Conservation (phyloP, 306 rosid genomes). For the Hippophae gyantsensis region DNA sequence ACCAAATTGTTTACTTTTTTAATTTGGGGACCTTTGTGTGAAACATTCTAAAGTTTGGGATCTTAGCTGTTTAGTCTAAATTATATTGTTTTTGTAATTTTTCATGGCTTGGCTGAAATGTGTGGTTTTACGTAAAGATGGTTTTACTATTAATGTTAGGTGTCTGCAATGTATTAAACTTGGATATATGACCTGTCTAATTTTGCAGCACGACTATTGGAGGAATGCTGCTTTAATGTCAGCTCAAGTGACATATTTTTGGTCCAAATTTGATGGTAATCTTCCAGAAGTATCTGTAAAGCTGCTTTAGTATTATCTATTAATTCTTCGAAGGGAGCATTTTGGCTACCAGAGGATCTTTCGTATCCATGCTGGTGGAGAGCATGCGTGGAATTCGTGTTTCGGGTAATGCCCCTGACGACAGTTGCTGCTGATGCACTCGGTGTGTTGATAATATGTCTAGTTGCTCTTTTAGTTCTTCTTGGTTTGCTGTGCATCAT, state of each 20-base stretch:
- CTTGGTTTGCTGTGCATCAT: slow-evolving; percentile 70
- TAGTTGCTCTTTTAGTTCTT: slow-evolving; percentile 75
- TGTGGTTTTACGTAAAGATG: slow-evolving; percentile 5
- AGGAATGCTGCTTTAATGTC: slow-evolving; percentile 15
- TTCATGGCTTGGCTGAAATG: no score
- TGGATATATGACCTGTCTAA: slow-evolving; percentile 16
- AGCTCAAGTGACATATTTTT: slow-evolving; percentile 12
- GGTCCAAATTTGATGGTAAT: slow-evolving; percentile 27
- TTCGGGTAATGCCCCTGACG: slow-evolving; percentile 99
- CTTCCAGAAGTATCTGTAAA: slow-evolving; percentile 22
- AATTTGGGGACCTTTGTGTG: no score
- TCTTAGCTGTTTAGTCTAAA: no score
- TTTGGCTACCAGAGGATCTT: slow-evolving; percentile 40
- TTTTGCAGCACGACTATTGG: slow-evolving; percentile 17
- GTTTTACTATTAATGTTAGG: slow-evolving; percentile 20
- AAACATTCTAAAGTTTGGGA: no score
- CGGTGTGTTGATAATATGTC: slow-evolving; percentile 93
- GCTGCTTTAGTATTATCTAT: slow-evolving; percentile 13
- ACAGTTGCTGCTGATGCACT: slow-evolving; percentile 93
- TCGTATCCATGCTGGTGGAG: slow-evolving; percentile 97
- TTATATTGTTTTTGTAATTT: no score
- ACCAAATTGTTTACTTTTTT: no score
- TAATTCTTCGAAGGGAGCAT: slow-evolving; percentile 37
- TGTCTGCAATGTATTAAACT: slow-evolving; percentile 14
- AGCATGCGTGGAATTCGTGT: slow-evolving; percentile 99